Conservation (phyloP, 495 filamentous ascomycete genomes). For the Penicillium coprophilum region DNA sequence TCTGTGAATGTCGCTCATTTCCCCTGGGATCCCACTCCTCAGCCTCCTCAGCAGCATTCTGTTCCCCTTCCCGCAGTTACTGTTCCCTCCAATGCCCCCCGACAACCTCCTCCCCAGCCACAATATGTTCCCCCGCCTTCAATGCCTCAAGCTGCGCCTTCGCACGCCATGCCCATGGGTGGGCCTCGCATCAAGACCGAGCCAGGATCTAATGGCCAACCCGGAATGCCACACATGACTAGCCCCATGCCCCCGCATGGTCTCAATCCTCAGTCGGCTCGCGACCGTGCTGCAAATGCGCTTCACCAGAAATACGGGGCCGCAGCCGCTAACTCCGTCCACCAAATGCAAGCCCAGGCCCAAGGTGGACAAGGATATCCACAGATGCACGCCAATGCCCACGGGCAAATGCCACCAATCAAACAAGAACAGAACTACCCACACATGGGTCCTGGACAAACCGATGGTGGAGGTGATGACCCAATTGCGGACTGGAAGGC, state of each 20-base stretch:
- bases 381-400: conserved; percentile 43
- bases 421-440: conserved; percentile 51
- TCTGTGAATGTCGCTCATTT: conserved; percentile 79
- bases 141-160: conserved; percentile 35
- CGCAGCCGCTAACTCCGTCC: conserved; percentile 68
- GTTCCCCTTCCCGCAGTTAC: conserved; percentile 47
- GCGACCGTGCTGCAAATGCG: conserved; percentile 64
- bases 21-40: conserved; percentile 86
- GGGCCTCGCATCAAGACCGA: conserved; percentile 70
- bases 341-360: conserved; percentile 56
- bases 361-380: conserved; percentile 45
- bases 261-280: conserved; percentile 52
- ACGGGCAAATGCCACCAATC: conserved; percentile 46
- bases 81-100: conserved; percentile 61
- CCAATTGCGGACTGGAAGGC: conserved; percentile 55
- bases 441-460: conserved; percentile 57
- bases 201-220: conserved; percentile 55
- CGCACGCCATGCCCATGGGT: conserved; percentile 29
- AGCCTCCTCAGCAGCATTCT: conserved; percentile 42
- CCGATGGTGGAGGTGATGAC: conserved; percentile 63
- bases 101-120: conserved; percentile 33
- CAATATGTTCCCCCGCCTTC: conserved; percentile 36
- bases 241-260: conserved; percentile 37
- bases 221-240: conserved; percentile 41
- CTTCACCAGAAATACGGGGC: conserved; percentile 70